These are phyloP conservation scores for Xylariomycetidae sp. DNA, from an alignment of 2,329 filamentous ascomycete genomes.

Conservation along the genomic window DNA sequence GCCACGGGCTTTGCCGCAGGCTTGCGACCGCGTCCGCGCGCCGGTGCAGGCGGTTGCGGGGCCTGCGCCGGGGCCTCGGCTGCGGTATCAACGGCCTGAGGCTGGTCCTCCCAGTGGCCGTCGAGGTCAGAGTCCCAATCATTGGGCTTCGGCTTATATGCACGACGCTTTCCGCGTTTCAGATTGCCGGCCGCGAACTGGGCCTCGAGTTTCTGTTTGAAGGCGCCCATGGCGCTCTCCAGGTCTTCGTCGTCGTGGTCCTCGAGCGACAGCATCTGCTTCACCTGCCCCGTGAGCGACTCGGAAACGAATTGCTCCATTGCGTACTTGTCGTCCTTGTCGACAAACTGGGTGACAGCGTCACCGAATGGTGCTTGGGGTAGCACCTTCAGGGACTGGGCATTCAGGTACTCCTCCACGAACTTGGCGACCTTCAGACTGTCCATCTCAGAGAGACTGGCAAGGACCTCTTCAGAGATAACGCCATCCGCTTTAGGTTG, in stretches of 20 bases:
- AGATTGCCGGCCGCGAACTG: slow-evolving; percentile 61
- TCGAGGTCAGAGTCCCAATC: slow-evolving; percentile 88
- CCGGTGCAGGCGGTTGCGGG: slow-evolving; percentile 11
- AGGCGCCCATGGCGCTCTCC: slow-evolving; percentile 65
- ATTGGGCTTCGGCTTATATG: slow-evolving; percentile 68
- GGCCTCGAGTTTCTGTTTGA: slow-evolving; percentile 64
- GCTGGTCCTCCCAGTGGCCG: slow-evolving; percentile 77
- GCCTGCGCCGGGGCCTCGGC: slow-evolving; percentile 13
- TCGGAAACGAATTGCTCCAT: slow-evolving; percentile 77
- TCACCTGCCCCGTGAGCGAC: slow-evolving; percentile 63
- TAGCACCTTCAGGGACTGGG: slow-evolving; percentile 85
- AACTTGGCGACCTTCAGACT: slow-evolving; percentile 82
- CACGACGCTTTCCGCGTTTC: slow-evolving; percentile 45
- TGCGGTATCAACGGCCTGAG: slow-evolving; percentile 56
- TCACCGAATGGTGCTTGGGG: slow-evolving; percentile 91
- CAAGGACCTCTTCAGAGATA: slow-evolving; percentile 58
- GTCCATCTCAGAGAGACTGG: slow-evolving; percentile 60
- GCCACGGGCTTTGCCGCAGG: slow-evolving; percentile 26
- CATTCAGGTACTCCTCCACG: slow-evolving; percentile 82
- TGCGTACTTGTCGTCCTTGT: slow-evolving; percentile 90
- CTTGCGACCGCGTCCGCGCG: slow-evolving; percentile 29
- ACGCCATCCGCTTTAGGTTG: slow-evolving; percentile 37
- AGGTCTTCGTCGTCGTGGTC: slow-evolving; percentile 64
- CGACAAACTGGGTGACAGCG: slow-evolving; percentile 85
- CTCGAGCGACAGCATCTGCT: slow-evolving; percentile 60